Conservation (phyloP, 495 filamentous ascomycete genomes). For the Aspergillus bertholletiae region DNA sequence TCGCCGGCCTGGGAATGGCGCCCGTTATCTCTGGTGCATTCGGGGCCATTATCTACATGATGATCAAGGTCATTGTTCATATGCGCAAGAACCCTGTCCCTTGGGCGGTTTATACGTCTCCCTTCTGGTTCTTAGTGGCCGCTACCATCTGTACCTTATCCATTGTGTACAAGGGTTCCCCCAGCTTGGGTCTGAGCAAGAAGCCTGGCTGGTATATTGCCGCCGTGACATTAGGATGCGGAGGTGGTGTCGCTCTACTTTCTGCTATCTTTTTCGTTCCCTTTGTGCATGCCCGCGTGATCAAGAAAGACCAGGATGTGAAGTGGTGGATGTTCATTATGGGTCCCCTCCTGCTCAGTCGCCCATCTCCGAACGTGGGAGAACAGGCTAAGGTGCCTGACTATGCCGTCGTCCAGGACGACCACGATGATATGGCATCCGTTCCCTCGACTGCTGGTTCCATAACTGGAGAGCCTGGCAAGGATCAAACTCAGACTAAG, state of each 20-base stretch:
- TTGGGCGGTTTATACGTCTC: constrained; percentile 55
- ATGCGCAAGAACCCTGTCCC: constrained; percentile 53
- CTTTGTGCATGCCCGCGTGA: constrained; percentile 49
- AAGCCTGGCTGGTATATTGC: constrained; percentile 55
- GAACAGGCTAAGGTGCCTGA: constrained; percentile 48
- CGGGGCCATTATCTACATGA: constrained; percentile 54
- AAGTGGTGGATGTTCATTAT: constrained; percentile 51
- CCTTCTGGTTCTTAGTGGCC: constrained; percentile 57
- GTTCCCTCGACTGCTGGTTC: constrained; percentile 21
- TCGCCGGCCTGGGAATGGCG: constrained; percentile 58
- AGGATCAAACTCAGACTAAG: constrained; percentile 16
- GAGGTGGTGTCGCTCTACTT: constrained; percentile 47
- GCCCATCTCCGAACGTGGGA: constrained; percentile 36
- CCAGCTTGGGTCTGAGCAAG: constrained; percentile 50
- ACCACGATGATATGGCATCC: constrained; percentile 26
- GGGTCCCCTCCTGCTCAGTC: constrained; percentile 51
- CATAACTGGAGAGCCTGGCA: constrained; percentile 29
- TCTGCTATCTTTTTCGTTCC: constrained; percentile 59
- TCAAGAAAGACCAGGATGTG: constrained; percentile 51
- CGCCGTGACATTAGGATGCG: constrained; percentile 52
- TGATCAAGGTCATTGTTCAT: constrained; percentile 58
- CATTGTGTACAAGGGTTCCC: constrained; percentile 64
- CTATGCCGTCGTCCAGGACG: constrained; percentile 51
- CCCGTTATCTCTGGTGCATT: constrained; percentile 56
- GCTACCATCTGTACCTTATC: constrained; percentile 56